Evolutionary conservation across 225 moss, liverwort and hornwort species (phyloP).

Genomic region (Pleurozium schreberi): DNA sequence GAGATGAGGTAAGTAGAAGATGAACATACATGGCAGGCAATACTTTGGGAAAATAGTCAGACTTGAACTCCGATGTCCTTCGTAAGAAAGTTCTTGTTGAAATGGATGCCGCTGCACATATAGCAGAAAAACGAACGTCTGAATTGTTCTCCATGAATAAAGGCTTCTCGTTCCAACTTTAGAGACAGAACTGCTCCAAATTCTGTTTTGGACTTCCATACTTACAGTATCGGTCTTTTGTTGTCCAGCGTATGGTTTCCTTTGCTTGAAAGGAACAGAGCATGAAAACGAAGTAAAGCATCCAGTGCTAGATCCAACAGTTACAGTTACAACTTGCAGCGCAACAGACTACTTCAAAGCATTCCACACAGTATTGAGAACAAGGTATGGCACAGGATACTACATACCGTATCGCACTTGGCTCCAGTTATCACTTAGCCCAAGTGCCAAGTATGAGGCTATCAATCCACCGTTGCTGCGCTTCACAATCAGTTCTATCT

Average conservation of each 20-base stretch:
- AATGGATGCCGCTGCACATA: slow-evolving; percentile 65
- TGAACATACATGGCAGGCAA: slow-evolving; percentile 63
- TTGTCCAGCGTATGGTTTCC: neutral
- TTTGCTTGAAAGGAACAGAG: neutral
- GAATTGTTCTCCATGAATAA: neutral
- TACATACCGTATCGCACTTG: slow-evolving; percentile 69
- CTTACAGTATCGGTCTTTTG: neutral
- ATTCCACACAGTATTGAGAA: neutral
- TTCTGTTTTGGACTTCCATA: neutral
- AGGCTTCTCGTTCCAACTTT: neutral
- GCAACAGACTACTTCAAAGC: neutral
- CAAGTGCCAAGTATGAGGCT: slow-evolving; percentile 54
- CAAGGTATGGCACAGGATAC: neutral
- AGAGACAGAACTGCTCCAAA: neutral
- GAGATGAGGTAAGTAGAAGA: neutral
- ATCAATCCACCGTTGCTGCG: slow-evolving; percentile 46
- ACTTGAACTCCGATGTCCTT: slow-evolving; percentile 45
- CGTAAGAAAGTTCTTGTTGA: slow-evolving; percentile 59
- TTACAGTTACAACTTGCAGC: neutral
- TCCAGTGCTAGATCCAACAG: neutral
- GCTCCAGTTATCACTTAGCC: slow-evolving; percentile 75
- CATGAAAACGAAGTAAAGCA: neutral
- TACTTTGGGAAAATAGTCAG: slow-evolving; percentile 43
- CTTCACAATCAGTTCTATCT: slow-evolving; percentile 5
- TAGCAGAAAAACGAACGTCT: neutral